phyloP scores from a whole-genome alignment of 2,329 filamentous ascomycete species.

The Dothideomycetes sp. region DNA sequence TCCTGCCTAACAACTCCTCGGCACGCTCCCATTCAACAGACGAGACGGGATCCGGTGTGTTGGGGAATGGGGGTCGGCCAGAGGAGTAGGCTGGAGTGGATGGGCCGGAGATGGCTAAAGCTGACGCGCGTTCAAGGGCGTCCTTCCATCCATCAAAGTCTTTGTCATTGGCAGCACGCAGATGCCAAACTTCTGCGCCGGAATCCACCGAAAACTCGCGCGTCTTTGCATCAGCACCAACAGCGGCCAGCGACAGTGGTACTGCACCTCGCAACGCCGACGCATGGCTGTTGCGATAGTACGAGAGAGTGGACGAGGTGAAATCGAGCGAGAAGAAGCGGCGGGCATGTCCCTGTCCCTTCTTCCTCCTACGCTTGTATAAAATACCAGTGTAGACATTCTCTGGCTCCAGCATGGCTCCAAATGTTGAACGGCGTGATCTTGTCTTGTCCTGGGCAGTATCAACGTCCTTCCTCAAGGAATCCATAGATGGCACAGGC shows the following conservation, averaged over 20 bases:
- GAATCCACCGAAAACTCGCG: slow-evolving; percentile 95
- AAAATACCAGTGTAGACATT: slow-evolving; percentile 76
- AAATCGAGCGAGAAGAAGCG: slow-evolving; percentile 96
- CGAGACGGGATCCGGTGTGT: neutral
- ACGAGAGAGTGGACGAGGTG: slow-evolving; percentile 85
- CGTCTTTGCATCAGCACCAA: slow-evolving; percentile 78
- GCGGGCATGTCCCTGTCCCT: slow-evolving; percentile 84
- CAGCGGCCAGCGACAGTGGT: slow-evolving; percentile 79
- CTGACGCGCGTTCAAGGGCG: slow-evolving; percentile 72
- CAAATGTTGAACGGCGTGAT: slow-evolving; percentile 4
- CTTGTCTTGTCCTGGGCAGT: neutral
- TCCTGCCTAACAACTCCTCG: slow-evolving; percentile 73
- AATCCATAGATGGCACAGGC: slow-evolving; percentile 34
- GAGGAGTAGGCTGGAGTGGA: slow-evolving; percentile 3
- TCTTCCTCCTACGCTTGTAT: slow-evolving; percentile 84
- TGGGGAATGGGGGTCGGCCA: neutral
- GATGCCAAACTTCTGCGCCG: slow-evolving; percentile 92
- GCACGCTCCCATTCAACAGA: slow-evolving; percentile 70
- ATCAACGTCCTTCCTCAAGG: slow-evolving; percentile 18
- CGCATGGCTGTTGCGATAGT: slow-evolving; percentile 90
- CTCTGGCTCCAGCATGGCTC: slow-evolving; percentile 24
- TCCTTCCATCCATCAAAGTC: slow-evolving; percentile 84
- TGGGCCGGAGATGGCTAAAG: slow-evolving; percentile 18
- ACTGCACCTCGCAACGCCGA: slow-evolving; percentile 87
- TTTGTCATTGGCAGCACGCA: slow-evolving; percentile 69